Base-by-base conservation (phyloP, 2,329 filamentous ascomycete species). In the Exophiala alcalophila region DNA sequence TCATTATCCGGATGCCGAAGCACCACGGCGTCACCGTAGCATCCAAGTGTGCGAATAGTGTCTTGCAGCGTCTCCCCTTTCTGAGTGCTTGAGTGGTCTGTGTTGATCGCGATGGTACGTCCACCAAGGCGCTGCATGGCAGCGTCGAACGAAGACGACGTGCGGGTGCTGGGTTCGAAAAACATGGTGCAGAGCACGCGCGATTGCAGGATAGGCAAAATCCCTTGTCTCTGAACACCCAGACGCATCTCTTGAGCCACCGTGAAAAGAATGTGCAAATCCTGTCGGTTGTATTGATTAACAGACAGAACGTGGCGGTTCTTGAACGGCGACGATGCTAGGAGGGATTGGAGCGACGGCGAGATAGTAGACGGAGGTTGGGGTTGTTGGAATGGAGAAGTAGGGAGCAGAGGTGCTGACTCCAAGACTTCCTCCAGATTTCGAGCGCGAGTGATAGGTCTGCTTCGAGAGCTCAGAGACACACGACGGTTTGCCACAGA, bases 91-190 rank as follows among this genome's bases (percentile, higher is more conserved):
- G 91, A 96, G 56, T 86, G 80, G 4, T 82, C 78, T 2, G 91
- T 94, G 27, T 88, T 75, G 60, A 97, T 83, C 38, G 83, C 76
- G 40, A 98, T 77, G 3, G 85, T 91, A 34, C 88, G 80, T 33
- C 92, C 92, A 56, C 92, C 92, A 4, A 98, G 83, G 38, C 94
- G 85, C 74, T 98, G 94, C 92, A 98, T 98, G 28, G 92, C 92
- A 43, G 91, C 86, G 62, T 98, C 92, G 59, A 98, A 98, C 3
- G 92, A 98, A 25, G 86, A 81, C 9, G 91, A 96, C 4, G 92
- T 98, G 40, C 92, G 80, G 2, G 92, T 98, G 1, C 91, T 97
- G 2, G 92, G 92, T 74, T 98, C 92, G 67, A 90, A 98, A 77
- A 98, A 98, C 71, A 98, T 81, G 2, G 87, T 92, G 69, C 84